Percentiles rank a stretch among this genome's conserved stretches.
Conservation (phyloP, 2,329 filamentous ascomycete species). For the Ophioceras dolichostomum region DNA sequence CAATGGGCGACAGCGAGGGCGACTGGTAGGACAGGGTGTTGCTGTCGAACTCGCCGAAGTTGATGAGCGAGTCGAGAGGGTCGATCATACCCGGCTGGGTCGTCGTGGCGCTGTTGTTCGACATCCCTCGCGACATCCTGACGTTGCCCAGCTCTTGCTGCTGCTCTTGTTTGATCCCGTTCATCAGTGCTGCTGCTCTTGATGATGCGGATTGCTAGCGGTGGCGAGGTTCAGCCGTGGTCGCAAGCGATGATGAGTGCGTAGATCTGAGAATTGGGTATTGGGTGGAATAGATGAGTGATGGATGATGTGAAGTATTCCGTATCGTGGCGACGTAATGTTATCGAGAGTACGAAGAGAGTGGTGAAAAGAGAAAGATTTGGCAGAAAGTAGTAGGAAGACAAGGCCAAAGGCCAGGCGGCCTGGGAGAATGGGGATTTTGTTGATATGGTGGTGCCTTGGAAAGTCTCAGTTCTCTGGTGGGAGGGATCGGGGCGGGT, state of each 20-base stretch:
- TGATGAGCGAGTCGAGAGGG: constrained; percentile 45
- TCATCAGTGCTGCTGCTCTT: no score
- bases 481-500: constrained; percentile 1
- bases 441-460: constrained; percentile 3
- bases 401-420: not conserved
- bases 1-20: constrained; percentile 44
- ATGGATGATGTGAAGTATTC: no score
- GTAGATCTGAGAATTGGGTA: no score
- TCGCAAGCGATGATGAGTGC: no score
- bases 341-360: no score
- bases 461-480: constrained; percentile 1
- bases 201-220: no score
- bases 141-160: not conserved
- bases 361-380: no score
- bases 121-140: constrained; percentile 5
- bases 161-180: constrained; percentile 1
- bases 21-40: constrained; percentile 40
- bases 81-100: constrained; percentile 27
- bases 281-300: no score
- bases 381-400: no score
- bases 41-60: constrained; percentile 51
- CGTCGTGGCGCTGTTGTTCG: constrained; percentile 11
- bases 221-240: no score
- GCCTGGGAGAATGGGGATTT: not conserved
- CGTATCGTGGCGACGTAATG: no score